Base-by-base conservation (phyloP, 441 rosid genomes). In the Adansonia gregorii region DNA sequence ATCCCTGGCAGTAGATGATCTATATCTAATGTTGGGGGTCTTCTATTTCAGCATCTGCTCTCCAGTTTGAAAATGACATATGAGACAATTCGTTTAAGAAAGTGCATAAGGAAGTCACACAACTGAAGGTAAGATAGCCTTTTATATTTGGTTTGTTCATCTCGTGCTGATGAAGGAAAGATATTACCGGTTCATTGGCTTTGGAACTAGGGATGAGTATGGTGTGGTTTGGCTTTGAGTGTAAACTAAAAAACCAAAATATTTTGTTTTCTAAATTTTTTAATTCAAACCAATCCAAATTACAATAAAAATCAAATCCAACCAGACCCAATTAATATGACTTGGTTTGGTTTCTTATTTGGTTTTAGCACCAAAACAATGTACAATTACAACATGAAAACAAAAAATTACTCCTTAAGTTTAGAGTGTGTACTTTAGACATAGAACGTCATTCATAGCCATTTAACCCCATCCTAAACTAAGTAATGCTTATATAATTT, bases 1-100 rank as follows among this genome's bases (percentile, higher is more conserved):
- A 49, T 48, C 49, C 58, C n/a, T 49, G 22, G 17, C 58, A 73
- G 49, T 63, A 46, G 48, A 63, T 1, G 48, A 8, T 63, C 3
- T 35, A 35, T 78, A 74, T 81, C 77, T 78, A 69, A 49, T 79
- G 70, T 73, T 71, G 77, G 60, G 31, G 67, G 19, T 61, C 66
- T 75, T 83, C 70, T 72, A 45, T 80, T 84, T 88, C 90, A 92
- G 98, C 98, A 75, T 94, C 91, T 63, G 54, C 74, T 81, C 94
- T 96, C 79, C 76, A 79, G 35, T 94, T 94, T 81, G 97, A 91
- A 67, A 91, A 94, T 72, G 78, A 91, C 84, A 77, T 93, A 86
- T 45, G 84, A 90, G 81, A 86, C 88, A 11, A 91, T 96, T 92
- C 92, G 0, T 93, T 94, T 75, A 72, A 87, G 78, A 95, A 93